A percentile compares a stretch with the other conserved stretches of the same genome.
phyloP scores from a whole-genome alignment of 805 yeast genomes.

The Helenozyma rhizophorensis region DNA sequence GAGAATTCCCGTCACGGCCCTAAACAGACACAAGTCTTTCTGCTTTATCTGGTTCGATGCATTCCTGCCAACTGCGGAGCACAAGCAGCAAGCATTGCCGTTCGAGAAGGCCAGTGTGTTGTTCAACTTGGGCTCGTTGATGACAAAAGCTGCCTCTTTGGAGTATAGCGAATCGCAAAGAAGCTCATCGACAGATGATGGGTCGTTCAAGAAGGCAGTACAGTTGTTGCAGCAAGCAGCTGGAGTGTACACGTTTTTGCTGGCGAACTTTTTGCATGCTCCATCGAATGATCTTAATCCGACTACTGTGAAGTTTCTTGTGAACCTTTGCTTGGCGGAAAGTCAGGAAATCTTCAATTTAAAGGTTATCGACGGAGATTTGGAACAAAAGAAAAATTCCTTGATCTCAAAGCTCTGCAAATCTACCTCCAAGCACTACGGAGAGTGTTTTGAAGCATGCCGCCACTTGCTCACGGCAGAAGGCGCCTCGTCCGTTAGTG shows the following conservation, averaged over 20 bases:
- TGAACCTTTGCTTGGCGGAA: conserved; percentile 72
- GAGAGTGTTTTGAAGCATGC: conserved; percentile 45
- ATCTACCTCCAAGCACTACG: conserved; percentile 54
- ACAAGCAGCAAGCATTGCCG: conserved; percentile 74
- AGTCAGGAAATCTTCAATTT: conserved; percentile 81
- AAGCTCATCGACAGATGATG: conserved; percentile 27
- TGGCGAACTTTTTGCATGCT: conserved; percentile 82
- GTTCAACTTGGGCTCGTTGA: conserved; percentile 69
- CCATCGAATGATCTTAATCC: conserved; percentile 77
- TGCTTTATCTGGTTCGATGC: conserved; percentile 82
- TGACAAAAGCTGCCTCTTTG: conserved; percentile 46
- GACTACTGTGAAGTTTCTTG: conserved; percentile 60
- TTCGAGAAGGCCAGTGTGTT: conserved; percentile 85
- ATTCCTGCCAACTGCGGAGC: conserved; percentile 41
- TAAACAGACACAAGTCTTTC: conserved; percentile 40
- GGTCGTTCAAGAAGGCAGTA: conserved; percentile 55
- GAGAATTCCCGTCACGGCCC: conserved; percentile 64
- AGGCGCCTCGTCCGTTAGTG: conserved; percentile 9
- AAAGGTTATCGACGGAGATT: conserved; percentile 50
- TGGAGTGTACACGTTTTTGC: conserved; percentile 66
- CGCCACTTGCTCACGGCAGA: conserved; percentile 15
- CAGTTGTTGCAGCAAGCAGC: conserved; percentile 68
- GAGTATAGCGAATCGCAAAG: conserved; percentile 25
- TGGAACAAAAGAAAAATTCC: conserved; percentile 54
- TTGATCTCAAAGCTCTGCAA: conserved; percentile 73